Percentiles rank a stretch among this genome's conserved stretches.
phyloP scores from a whole-genome alignment of 1,284 basidiomycete genomes.

The Cryptococcus amylolentus region DNA sequence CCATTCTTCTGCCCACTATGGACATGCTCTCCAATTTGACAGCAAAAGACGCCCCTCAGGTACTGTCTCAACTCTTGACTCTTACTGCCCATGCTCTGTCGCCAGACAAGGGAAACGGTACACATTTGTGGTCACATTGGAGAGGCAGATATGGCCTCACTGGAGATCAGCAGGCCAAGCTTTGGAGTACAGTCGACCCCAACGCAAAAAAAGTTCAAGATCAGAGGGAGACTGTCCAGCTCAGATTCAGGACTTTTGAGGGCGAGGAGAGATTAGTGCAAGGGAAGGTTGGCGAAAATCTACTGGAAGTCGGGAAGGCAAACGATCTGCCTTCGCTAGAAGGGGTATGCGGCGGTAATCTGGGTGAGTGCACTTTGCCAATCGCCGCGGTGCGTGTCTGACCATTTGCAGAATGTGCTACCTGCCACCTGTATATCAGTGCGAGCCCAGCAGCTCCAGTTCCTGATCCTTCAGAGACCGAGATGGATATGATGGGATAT shows the following conservation, averaged over 20 bases:
- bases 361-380: conserved; percentile 29
- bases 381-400: background rate
- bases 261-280: conserved; percentile 28
- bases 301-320: conserved; percentile 43
- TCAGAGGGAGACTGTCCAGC: conserved; percentile 8
- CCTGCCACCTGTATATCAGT: conserved; percentile 47
- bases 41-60: conserved; percentile 56
- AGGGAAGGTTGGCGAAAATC: conserved; percentile 34
- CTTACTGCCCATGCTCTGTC: background rate
- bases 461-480: conserved; percentile 38
- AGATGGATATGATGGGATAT: conserved; percentile 49
- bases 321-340: conserved; percentile 46
- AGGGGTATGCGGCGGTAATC: conserved; percentile 48
- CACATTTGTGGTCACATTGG: conserved; percentile 53
- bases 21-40: conserved; percentile 70
- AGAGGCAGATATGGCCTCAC: conserved; percentile 70
- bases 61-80: conserved; percentile 56
- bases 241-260: conserved; percentile 38
- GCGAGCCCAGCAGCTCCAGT: conserved; percentile 25
- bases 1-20: conserved; percentile 68
- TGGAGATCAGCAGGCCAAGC: conserved; percentile 60
- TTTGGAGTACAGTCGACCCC: conserved; percentile 20
- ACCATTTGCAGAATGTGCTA: conserved; percentile 44
- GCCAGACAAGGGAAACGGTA: background rate
- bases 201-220: background rate